Conservation (phyloP, 352 stramenopile genomes). For the Globisporangium alternatum region DNA sequence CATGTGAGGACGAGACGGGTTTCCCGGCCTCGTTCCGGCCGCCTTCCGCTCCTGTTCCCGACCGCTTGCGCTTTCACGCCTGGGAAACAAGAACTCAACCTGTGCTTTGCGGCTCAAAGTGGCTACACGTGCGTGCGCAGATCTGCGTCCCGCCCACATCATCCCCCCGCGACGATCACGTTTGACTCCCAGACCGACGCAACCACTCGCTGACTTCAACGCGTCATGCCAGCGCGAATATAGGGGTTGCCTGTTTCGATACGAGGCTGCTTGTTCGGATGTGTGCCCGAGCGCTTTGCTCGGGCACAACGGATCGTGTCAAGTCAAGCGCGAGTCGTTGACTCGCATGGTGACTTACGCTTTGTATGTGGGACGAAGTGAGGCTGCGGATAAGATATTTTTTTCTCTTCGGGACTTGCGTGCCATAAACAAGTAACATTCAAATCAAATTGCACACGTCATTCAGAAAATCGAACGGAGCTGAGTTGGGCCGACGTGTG, state of each 20-base stretch:
- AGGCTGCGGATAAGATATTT: neutral
- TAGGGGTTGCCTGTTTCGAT: neutral
- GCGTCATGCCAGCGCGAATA: too few species aligned
- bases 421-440: neutral
- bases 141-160: constrained; percentile 5
- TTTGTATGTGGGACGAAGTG: neutral
- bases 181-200: neutral
- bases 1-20: too few species aligned
- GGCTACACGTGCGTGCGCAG: constrained; percentile 7
- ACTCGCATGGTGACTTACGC: neutral
- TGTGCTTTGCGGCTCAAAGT: neutral
- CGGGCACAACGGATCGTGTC: neutral
- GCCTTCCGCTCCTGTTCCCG: neutral
- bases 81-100: neutral
- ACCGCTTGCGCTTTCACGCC: neutral
- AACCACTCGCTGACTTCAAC: neutral
- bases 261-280: neutral
- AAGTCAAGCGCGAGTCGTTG: neutral
- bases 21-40: neutral
- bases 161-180: constrained; percentile 1
- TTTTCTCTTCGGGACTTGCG: neutral
- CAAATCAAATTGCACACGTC: neutral
- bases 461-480: neutral
- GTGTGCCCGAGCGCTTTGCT: too few species aligned
- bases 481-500: neutral